Base-by-base conservation (phyloP, 176 grass and related monocot genomes). In the Phragmites australis region DNA sequence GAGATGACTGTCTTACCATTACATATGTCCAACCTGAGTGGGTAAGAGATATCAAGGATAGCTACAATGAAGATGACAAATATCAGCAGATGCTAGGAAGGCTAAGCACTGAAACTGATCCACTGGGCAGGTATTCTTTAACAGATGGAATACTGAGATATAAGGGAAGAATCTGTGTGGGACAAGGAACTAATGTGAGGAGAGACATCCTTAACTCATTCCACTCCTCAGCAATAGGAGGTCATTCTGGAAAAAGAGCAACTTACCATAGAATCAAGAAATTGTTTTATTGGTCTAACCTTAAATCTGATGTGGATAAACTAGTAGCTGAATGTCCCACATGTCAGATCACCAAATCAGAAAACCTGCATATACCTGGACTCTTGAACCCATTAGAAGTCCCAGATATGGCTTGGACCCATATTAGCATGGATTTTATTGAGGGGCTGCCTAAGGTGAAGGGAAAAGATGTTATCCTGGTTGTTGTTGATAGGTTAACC, bases 191-290 rank as follows among this genome's bases (percentile, higher is more conserved):
- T 65, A 0, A 9, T 43, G 1, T 43, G 1, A 43, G 41, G 8
- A 43, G 8, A 1, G 7, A 43, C 1, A 7, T 43, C 5, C 8
- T 43, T 7, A 1, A 37, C 0, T 65, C 34, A 0, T 4, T 65
- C 0, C 68, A 49, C 1, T 0, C 26, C 0, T 51, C 16, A 0
- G 8, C 45, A 0, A 0, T 71, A 0, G 26, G 68, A 0, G 45
- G 68, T 0, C 68, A 71, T 0, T 71, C 46, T 0, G 17, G 68
- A 0, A 19, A 17, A 0, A 13, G 3, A 0, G 45, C 8, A 0
- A 51, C 22, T 0, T 71, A 71, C 0, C 68, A 71, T 0, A 18
- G 44, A 0, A 15, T 71, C 1, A 71, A 71, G 1, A 1, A 0
- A 0, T 0, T 71, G 0, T 50, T 71, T 0, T 10, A 71, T 1